Conservation (phyloP, 306 rosid genomes). For the Boehmeria nivea region DNA sequence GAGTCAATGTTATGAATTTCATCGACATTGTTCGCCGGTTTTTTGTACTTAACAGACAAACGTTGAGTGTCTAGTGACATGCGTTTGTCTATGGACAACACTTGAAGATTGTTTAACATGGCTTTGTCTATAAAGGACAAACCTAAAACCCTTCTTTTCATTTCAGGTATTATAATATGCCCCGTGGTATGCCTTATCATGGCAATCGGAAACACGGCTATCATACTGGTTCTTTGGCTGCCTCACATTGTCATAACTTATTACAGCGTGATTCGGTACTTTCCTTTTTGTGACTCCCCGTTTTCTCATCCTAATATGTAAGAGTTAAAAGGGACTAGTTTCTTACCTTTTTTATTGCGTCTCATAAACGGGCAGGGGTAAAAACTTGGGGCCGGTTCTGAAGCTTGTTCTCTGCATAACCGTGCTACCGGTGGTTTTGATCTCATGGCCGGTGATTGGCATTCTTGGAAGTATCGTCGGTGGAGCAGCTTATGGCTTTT, state of each 20-base stretch:
- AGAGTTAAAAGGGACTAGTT: background rate
- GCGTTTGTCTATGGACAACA: too few species aligned
- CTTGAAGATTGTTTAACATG: slow-evolving; percentile 9
- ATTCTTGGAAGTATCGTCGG: slow-evolving; percentile 74
- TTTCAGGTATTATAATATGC: slow-evolving; percentile 73
- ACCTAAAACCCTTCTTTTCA: slow-evolving; percentile 14
- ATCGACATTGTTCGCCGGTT: too few species aligned
- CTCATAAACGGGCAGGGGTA: slow-evolving; percentile 46
- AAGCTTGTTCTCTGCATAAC: slow-evolving; percentile 60
- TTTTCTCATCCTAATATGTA: background rate
- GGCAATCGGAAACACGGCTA: slow-evolving; percentile 62
- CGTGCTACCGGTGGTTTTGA: slow-evolving; percentile 57
- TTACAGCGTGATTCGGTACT: slow-evolving; percentile 69
- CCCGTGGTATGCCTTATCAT: slow-evolving; percentile 69
- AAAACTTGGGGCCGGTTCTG: slow-evolving; percentile 66
- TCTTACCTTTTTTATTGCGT: background rate
- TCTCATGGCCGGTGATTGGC: slow-evolving; percentile 63
- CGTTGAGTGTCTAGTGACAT: too few species aligned
- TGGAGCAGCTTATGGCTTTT: slow-evolving; percentile 71
- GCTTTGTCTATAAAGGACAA: slow-evolving; percentile 11
- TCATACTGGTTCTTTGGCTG: slow-evolving; percentile 80
- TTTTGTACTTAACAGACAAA: too few species aligned
- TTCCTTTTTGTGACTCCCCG: slow-evolving; percentile 5
- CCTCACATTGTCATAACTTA: slow-evolving; percentile 65
- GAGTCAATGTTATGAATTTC: too few species aligned